phyloP scores from a whole-genome alignment of 352 stramenopile genomes.

The Phytophthora citricola region DNA sequence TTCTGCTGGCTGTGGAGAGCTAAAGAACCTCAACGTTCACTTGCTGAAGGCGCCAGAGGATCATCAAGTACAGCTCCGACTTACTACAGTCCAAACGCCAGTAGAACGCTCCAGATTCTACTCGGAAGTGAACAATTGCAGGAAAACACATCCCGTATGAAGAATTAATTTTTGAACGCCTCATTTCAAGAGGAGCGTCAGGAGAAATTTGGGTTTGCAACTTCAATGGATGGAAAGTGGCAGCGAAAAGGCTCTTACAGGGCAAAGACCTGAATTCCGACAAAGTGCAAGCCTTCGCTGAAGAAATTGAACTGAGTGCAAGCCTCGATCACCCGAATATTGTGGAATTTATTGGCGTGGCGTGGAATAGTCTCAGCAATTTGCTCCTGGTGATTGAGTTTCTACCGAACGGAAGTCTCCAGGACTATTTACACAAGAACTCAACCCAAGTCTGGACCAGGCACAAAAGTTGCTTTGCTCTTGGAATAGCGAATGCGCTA shows the following conservation, averaged over 20 bases:
- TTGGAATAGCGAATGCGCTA: background rate
- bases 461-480: background rate
- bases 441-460: background rate
- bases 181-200: background rate
- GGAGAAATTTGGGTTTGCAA: conserved; percentile 4
- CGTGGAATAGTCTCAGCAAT: conserved; percentile 45
- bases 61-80: background rate
- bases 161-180: background rate
- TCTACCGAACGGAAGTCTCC: conserved; percentile 20
- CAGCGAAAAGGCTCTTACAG: background rate
- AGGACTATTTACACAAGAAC: conserved; percentile 22
- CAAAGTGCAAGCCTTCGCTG: conserved; percentile 32
- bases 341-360: conserved; percentile 50
- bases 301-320: conserved; percentile 46
- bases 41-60: too few species aligned
- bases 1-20: too few species aligned
- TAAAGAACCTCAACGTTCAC: background rate
- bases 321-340: conserved; percentile 54
- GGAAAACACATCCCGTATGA: background rate
- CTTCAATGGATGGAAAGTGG: background rate
- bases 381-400: conserved; percentile 43
- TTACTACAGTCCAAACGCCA: background rate
- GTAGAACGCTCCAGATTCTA: background rate
- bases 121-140: background rate
- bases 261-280: conserved; percentile 14